Conservation (phyloP, 2,329 filamentous ascomycete genomes). For the Aspergillus niger region DNA sequence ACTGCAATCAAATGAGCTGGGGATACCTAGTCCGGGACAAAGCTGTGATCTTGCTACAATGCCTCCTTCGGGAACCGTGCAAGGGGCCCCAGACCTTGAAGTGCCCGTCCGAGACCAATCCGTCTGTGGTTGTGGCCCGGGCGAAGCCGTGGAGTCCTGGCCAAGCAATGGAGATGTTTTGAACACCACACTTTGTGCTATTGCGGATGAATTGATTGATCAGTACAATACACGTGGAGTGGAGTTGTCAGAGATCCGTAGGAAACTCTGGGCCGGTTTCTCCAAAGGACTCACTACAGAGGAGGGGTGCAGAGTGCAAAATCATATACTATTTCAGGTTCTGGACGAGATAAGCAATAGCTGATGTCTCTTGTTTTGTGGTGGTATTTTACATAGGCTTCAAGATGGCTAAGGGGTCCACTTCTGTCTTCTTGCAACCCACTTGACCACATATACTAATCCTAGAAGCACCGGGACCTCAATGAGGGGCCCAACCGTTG, state of each 20-base stretch:
- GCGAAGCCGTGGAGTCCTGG: conserved; percentile 18
- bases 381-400: background rate
- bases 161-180: conserved; percentile 29
- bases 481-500: conserved; percentile 81
- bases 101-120: conserved; percentile 12
- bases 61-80: background rate
- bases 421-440: conserved; percentile 28
- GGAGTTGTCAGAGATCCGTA: conserved; percentile 40
- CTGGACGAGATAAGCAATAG: conserved; percentile 41
- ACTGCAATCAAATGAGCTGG: background rate
- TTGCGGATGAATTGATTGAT: conserved; percentile 40
- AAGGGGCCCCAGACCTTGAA: too few relatives aligned
- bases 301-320: conserved; percentile 42
- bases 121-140: conserved; percentile 29
- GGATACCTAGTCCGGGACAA: too few relatives aligned
- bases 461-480: conserved; percentile 81
- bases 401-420: conserved; percentile 22
- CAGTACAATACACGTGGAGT: conserved; percentile 41
- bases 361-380: conserved; percentile 9
- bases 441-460: conserved; percentile 71
- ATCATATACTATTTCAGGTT: conserved; percentile 46
- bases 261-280: conserved; percentile 39
- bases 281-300: conserved; percentile 28
- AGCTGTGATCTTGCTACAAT: background rate
- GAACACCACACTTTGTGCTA: conserved; percentile 41